Evolutionary conservation across 2,329 filamentous ascomycete genomes (phyloP), one percentile per base, ranked within the genome.

Genomic region (Fusarium sp.): DNA sequence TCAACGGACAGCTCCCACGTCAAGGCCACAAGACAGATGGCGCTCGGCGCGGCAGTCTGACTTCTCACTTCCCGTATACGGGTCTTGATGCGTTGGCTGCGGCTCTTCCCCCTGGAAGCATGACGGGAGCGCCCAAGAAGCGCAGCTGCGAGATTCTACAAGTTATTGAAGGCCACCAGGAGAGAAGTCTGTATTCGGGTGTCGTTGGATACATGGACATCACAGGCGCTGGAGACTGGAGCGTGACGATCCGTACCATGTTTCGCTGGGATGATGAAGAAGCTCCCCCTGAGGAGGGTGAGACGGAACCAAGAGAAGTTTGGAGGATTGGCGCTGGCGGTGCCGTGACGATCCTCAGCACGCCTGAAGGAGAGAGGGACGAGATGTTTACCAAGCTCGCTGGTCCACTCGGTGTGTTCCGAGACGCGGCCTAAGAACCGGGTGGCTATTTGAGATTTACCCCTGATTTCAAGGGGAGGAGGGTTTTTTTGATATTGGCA

Each of bases 51-150:
- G 54, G 59, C 40, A 68, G 68, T 50, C 50, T 61, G 5, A 65
- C 66, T 17, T 37, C 52, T 3, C 72, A 60, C 4, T 72, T 52
- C 20, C 68, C 70, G 3, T 86, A 88, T 68, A 90, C 90, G 0
- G 94, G 93, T 2, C 85, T 97, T 38, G 92, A 96, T 68, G 92
- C 96, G 5, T 89, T 98, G 0, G 90, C 93, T 0, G 88, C 91
- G 8, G 93, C 92, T 57, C 87, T 98, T 1, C 96, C 97, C 0
- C 95, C 97, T 0, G 96, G 97, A 0, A 96, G 93, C 78, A 98
- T 98, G 97, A 98, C 96, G 2, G 97, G 97, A 8, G 96, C 96
- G 1, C 97, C 96, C 0, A 98, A 98, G 86, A 95, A 96, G 83
- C 90, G 96, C 57, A 96, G 93, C 73, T 98, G 96, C 81, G 92